Evolutionary conservation across 176 grass and related monocot genomes (phyloP), one percentile per base, ranked within the genome.

Genomic region (Cenchrus purpureus): DNA sequence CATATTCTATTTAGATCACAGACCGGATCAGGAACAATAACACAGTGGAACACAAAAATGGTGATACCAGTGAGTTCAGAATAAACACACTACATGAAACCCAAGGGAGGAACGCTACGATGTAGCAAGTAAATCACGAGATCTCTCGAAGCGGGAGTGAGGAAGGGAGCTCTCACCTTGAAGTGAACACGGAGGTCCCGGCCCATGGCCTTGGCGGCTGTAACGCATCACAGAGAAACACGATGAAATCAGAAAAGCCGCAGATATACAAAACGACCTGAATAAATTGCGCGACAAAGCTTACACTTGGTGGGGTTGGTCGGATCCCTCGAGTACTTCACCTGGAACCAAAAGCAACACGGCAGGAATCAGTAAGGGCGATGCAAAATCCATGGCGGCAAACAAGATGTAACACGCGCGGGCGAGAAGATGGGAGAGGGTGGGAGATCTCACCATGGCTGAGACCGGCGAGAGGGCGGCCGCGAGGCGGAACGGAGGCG

Each of bases 161-260:
- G 45, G 6, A 22, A 87, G 63, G 7, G 8, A 25, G 6, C 19
- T 61, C 79, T 76, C 68, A 97, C 92, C 94, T 97, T 94, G 79
- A 97, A 94, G 84, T 97, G 95, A 65, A 97, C 95, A 67, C 95
- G 91, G 83, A 97, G 79, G 88, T 97, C 95, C 50, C 76, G 95
- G 55, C 95, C 92, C 95, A 97, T 92, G 55, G 95, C 88, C 90
- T 97, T 97, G 15, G 95, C 68, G 34, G 92, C 94, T 97, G 83
- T 63, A 88, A 79, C 44, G 56, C 29, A 86, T 43, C 45, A 80
- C 57, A 79, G 28, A 81, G 2, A 67, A 77, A 68, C 13, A 64
- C 29, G 83, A 3, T 14, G 0, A 15, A 20, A 78, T 91, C 54
- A 91, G 75, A 83, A 83, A 90, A 44, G 20, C 67, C 0, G 19